Base-by-base conservation (phyloP, 208 protist genomes). In the Leishmania braziliensis region DNA sequence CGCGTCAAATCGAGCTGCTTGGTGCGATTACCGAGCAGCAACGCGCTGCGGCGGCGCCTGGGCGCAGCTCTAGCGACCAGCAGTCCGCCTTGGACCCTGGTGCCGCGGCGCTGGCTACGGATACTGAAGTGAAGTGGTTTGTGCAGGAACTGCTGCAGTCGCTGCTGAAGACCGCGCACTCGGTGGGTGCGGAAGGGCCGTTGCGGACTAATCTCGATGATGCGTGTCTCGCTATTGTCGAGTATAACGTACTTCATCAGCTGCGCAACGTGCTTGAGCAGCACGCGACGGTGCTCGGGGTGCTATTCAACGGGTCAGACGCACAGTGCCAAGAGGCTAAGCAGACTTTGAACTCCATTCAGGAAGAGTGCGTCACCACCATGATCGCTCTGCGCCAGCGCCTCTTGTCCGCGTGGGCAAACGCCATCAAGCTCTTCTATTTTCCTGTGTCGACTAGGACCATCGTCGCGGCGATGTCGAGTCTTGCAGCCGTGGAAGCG, bases 1-100 rank as follows among this genome's bases (percentile, higher is more conserved):
- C 75, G 29, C 89, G 87, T 65, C 93, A 95, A 89, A 76, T 68
- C 6, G 84, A 89, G 63, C 74, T 93, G 10, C 88, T 95, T 58
- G 77, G 82, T 18, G 84, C 91, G 54, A 75, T 93, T n/a, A 50
- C 63, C 48, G 76, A 87, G n/a, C 86, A 88, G 62, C 76, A 82
- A 50, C 62, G 68, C 51, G 72, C 72, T 43, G 65, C 72, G 46
- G 46, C 43, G 29, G 51, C 29, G 62, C 62, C 53, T 33, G 53
- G 69, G 48, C 10, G 18, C 8, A 14, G 2, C 33, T 26, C 75
- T 1, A 43, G 60, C 20, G 58, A 66, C 51, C 12, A 51, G 75
- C 5, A 50, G 26, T 65, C 29, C 18, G 33, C 66, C 29, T 53
- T 56, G 8, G 46, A 50, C 50, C 51, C 39, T n/a, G 39, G 54